Conservation (phyloP, 306 rosid genomes). For the Mimosa bimucronata region DNA sequence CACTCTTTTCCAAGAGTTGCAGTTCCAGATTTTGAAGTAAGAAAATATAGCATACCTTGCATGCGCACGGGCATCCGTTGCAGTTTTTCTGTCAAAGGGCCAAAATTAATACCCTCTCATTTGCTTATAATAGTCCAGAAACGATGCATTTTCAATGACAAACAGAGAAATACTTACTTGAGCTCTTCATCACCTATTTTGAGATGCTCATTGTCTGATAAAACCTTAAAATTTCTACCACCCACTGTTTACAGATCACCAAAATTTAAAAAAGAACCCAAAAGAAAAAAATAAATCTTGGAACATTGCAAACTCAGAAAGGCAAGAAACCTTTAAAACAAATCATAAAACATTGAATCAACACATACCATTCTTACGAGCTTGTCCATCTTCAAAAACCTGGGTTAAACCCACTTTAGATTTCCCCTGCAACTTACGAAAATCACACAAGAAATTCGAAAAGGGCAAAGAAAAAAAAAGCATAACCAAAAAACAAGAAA, state of each 20-base stretch:
- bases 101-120: constrained; percentile 9
- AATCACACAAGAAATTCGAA: constrained; percentile 14
- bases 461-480: not conserved
- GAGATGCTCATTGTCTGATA: constrained; percentile 47
- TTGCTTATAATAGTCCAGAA: not conserved
- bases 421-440: constrained; percentile 48
- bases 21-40: constrained; percentile 7
- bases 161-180: constrained; percentile 40
- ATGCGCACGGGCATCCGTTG: constrained; percentile 30
- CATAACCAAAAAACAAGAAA: not conserved
- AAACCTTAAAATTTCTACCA: constrained; percentile 54
- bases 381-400: constrained; percentile 41
- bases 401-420: constrained; percentile 40
- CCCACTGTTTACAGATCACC: constrained; percentile 41
- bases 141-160: not conserved
- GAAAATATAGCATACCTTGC: constrained; percentile 42
- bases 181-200: constrained; percentile 47
- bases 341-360: not conserved
- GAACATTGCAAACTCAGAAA: constrained; percentile 2
- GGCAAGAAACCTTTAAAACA: not conserved
- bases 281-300: not conserved
- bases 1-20: constrained; percentile 2
- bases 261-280: not conserved
- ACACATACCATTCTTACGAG: constrained; percentile 46
- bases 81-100: constrained; percentile 35